Percentiles rank a stretch among this genome's conserved stretches.
Evolutionary conservation across 306 rosid genomes (phyloP).

Genomic region (Acmispon strigosus): DNA sequence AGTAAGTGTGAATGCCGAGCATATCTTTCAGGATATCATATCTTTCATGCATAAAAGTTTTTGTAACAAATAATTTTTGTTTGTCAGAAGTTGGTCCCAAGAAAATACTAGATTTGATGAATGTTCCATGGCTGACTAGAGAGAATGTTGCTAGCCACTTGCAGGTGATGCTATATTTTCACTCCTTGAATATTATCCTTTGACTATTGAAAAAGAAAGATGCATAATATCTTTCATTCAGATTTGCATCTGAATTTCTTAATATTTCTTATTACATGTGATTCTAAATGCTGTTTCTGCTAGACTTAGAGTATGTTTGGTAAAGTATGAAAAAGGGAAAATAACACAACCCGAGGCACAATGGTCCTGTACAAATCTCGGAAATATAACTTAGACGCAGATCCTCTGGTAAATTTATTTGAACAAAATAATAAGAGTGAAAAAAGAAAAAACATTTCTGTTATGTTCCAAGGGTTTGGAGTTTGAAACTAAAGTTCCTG

Average conservation of each 20-base stretch:
- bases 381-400: too few species aligned
- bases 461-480: not conserved
- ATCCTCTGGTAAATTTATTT: not conserved
- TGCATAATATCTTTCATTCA: constrained; percentile 1
- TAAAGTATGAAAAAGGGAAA: too few species aligned
- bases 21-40: constrained; percentile 1
- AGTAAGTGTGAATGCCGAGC: not conserved
- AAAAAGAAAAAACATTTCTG: not conserved
- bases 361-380: too few species aligned
- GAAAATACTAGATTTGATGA: constrained; percentile 91
- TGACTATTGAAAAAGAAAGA: not conserved
- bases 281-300: not conserved
- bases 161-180: constrained; percentile 46
- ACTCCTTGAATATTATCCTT: not conserved
- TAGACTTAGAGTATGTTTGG: not conserved
- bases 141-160: constrained; percentile 99
- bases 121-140: constrained; percentile 85
- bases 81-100: constrained; percentile 98
- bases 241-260: not conserved
- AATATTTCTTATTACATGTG: constrained; percentile 1
- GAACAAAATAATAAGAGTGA: not conserved
- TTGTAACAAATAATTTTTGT: constrained; percentile 42
- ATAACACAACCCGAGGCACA: too few species aligned
- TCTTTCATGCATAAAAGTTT: constrained; percentile 12
- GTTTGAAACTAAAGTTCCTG: constrained; percentile 17